These are phyloP conservation scores for Erythrobasidium yunnanense DNA, from an alignment of 768 basidiomycete species.

Conservation along the genomic window DNA sequence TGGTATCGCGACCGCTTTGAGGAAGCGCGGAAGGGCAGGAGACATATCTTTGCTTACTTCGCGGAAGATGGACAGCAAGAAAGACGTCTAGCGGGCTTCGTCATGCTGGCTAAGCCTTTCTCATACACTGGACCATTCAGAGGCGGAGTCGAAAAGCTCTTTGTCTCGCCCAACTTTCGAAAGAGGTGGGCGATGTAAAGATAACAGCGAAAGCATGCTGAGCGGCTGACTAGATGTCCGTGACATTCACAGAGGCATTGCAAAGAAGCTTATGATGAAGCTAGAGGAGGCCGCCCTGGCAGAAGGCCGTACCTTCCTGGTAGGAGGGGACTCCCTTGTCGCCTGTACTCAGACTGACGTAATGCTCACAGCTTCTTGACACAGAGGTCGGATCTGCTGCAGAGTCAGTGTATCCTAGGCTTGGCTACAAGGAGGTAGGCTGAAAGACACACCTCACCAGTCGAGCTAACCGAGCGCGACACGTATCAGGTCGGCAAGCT, in stretches of 20 bases:
- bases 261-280: not conserved
- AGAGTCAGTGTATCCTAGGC: not conserved
- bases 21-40: not conserved
- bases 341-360: not conserved
- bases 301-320: not conserved
- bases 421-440: conserved; percentile 13
- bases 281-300: not conserved
- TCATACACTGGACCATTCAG: conserved; percentile 10
- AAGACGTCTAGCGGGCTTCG: not conserved
- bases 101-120: conserved; percentile 5
- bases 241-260: conserved; percentile 6
- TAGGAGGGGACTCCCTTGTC: not conserved
- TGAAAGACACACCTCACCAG: not conserved
- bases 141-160: conserved; percentile 4
- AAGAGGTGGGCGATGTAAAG: not conserved
- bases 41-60: not conserved
- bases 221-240: not conserved
- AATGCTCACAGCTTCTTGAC: not conserved
- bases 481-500: not conserved
- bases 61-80: not conserved
- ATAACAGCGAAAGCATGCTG: not conserved
- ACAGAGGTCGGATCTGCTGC: conserved; percentile 5
- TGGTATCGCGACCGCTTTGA: not conserved
- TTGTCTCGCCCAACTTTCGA: conserved; percentile 1
- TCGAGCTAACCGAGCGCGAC: not conserved